phyloP scores from a whole-genome alignment of 1,284 basidiomycete genomes.

The Ustilago xerochloae region DNA sequence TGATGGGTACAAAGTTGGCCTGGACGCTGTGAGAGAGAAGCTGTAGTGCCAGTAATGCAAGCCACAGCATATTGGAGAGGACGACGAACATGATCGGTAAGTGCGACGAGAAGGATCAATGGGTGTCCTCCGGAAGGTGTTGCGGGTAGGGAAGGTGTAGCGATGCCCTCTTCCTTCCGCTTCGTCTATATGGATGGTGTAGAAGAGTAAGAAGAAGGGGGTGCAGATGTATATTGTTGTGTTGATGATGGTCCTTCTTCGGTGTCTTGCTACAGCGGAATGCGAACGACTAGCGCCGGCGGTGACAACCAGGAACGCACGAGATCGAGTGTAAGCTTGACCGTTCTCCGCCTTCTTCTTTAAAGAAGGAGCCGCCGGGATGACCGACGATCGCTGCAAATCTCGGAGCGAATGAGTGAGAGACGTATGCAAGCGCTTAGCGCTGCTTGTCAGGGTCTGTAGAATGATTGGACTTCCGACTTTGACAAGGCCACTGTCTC shows the following conservation, averaged over 20 bases:
- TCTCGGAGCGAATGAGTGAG: conserved; percentile 5
- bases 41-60: conserved; percentile 13
- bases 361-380: background rate
- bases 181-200: too few relatives aligned
- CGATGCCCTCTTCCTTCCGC: too few relatives aligned
- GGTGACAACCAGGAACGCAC: too few relatives aligned
- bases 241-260: too few relatives aligned
- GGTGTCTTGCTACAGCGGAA: too few relatives aligned
- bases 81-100: background rate
- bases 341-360: background rate
- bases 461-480: too few relatives aligned
- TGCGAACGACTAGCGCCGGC: too few relatives aligned
- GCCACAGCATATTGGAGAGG: conserved; percentile 12
- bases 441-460: too few relatives aligned
- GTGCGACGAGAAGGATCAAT: background rate
- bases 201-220: background rate
- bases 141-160: too few relatives aligned
- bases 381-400: background rate
- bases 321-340: too few relatives aligned
- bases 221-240: background rate
- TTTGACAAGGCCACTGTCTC: too few relatives aligned
- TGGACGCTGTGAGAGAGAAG: background rate
- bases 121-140: too few relatives aligned
- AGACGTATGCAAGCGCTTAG: background rate
- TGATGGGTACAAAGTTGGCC: background rate